Evolutionary conservation across 1,139 yeast species (phyloP).

Genomic region (Saccharomyces hybrid): DNA sequence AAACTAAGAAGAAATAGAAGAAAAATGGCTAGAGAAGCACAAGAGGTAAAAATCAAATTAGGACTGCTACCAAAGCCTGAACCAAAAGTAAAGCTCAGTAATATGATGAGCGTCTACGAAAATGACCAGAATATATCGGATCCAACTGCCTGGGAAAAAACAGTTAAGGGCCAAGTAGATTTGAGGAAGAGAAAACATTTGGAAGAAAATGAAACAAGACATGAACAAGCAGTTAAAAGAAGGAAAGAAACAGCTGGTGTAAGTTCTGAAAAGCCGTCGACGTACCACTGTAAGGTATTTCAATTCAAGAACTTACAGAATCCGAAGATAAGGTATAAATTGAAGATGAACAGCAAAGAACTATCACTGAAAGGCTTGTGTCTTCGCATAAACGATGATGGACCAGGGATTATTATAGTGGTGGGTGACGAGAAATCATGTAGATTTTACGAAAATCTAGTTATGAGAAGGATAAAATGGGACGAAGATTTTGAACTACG

Average conservation of each 20-base stretch:
- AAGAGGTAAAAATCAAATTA: constrained; percentile 66
- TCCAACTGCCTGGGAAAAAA: constrained; percentile 78
- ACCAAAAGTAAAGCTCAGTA: constrained; percentile 77
- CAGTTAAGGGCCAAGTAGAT: constrained; percentile 62
- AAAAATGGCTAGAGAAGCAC: constrained; percentile 53
- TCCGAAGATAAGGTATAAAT: constrained; percentile 62
- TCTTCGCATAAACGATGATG: constrained; percentile 35
- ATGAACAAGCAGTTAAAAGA: constrained; percentile 19
- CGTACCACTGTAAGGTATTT: constrained; percentile 51
- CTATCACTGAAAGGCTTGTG: constrained; percentile 54
- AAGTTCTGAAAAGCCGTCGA: neutral
- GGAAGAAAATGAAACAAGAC: constrained; percentile 50
- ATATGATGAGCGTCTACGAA: constrained; percentile 67
- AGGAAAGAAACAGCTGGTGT: neutral
- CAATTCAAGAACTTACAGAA: constrained; percentile 46
- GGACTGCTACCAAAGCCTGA: constrained; percentile 87
- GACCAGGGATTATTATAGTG: constrained; percentile 53
- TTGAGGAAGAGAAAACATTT: constrained; percentile 57
- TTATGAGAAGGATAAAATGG: constrained; percentile 67
- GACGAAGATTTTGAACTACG: constrained; percentile 36
- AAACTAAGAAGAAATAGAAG: constrained; percentile 67
- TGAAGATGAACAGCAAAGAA: constrained; percentile 75
- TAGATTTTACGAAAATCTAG: constrained; percentile 52
- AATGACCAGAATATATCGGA: constrained; percentile 84
- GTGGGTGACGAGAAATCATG: constrained; percentile 65